Conservation (phyloP, 805 yeast genomes). For the Debaryomyces maramus region DNA sequence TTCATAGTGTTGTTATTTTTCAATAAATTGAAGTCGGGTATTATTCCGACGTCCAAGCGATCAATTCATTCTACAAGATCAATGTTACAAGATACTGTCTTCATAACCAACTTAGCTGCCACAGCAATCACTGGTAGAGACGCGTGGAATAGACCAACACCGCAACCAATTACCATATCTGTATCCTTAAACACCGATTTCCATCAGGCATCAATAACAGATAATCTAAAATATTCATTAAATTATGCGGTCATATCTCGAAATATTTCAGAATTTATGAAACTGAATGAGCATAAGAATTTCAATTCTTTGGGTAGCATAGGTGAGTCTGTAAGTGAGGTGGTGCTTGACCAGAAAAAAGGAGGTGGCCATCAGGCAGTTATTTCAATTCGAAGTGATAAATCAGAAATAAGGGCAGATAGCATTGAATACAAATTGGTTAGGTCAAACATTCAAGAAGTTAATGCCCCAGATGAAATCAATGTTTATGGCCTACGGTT, state of each 20-base stretch:
- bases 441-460: slow-evolving; percentile 24
- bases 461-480: slow-evolving; percentile 20
- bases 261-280: slow-evolving; percentile 55
- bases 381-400: slow-evolving; percentile 44
- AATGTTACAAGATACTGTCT: slow-evolving; percentile 37
- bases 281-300: slow-evolving; percentile 36
- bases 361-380: slow-evolving; percentile 49
- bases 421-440: slow-evolving; percentile 42
- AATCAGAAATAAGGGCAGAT: slow-evolving; percentile 60
- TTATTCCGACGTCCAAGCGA: slow-evolving; percentile 12
- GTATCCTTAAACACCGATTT: slow-evolving; percentile 66
- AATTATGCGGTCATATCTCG: slow-evolving; percentile 86
- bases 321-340: slow-evolving; percentile 49
- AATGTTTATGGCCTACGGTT: slow-evolving; percentile 54
- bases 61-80: slow-evolving; percentile 12
- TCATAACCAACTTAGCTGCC: slow-evolving; percentile 57
- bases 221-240: slow-evolving; percentile 77
- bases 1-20: slow-evolving; percentile 6
- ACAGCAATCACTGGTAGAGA: slow-evolving; percentile 70
- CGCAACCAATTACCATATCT: slow-evolving; percentile 66
- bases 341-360: slow-evolving; percentile 43
- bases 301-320: slow-evolving; percentile 44
- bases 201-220: slow-evolving; percentile 70
- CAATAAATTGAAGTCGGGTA: slow-evolving; percentile 12
- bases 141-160: slow-evolving; percentile 66